Conservation (phyloP, 2,329 filamentous ascomycete genomes). For the Mycosphaerella arachidis region DNA sequence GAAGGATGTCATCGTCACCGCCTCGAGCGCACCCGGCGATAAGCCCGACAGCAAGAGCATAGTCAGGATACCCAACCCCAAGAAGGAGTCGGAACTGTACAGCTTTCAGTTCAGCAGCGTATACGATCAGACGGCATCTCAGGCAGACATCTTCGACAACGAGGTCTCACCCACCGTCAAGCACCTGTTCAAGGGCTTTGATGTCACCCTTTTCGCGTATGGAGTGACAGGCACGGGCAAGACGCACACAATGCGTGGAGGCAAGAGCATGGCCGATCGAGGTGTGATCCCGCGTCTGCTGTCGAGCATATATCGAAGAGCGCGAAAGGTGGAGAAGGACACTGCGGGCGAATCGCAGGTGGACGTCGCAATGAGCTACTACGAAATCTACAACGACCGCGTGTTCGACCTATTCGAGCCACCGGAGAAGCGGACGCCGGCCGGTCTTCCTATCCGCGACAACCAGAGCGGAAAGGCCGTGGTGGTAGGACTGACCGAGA, state of each 20-base stretch:
- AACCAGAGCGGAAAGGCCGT: slow-evolving; percentile 92
- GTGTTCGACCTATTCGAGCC: slow-evolving; percentile 83
- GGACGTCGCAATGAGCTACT: slow-evolving; percentile 77
- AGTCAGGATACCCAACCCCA: slow-evolving; percentile 87
- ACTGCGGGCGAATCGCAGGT: slow-evolving; percentile 61
- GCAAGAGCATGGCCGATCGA: slow-evolving; percentile 62
- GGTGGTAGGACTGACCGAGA: slow-evolving; percentile 81
- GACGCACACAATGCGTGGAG: slow-evolving; percentile 80
- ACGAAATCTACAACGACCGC: slow-evolving; percentile 93
- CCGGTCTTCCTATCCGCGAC: slow-evolving; percentile 81
- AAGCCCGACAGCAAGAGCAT: slow-evolving; percentile 46
- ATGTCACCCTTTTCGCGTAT: slow-evolving; percentile 94
- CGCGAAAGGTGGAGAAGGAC: slow-evolving; percentile 34
- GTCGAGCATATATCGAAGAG: slow-evolving; percentile 71
- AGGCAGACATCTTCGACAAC: slow-evolving; percentile 81
- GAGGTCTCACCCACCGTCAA: slow-evolving; percentile 91
- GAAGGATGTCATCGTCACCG: slow-evolving; percentile 77
- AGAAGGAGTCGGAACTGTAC: slow-evolving; percentile 86
- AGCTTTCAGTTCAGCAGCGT: slow-evolving; percentile 93
- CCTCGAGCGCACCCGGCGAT: slow-evolving; percentile 54
- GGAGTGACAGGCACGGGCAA: slow-evolving; percentile 97
- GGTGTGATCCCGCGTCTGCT: slow-evolving; percentile 54
- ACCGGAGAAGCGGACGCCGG: slow-evolving; percentile 78
- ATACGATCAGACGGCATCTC: slow-evolving; percentile 73
- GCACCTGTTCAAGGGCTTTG: slow-evolving; percentile 93